Conservation (phyloP, 2,329 filamentous ascomycete genomes). For the Amphichorda felina region DNA sequence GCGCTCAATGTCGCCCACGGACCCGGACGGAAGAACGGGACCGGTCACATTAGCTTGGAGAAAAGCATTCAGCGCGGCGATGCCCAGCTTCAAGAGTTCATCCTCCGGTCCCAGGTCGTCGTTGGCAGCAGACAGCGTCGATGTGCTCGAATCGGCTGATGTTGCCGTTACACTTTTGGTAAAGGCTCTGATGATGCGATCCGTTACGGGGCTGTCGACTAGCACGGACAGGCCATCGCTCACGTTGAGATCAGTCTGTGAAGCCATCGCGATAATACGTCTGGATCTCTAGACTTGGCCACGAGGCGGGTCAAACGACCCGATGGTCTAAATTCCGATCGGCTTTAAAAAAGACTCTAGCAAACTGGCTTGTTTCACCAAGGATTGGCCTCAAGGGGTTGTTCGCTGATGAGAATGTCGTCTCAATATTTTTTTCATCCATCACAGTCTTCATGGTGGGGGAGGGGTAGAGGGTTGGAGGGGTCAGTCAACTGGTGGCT, state of each 20-base stretch:
- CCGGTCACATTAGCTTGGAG: constrained; percentile 82
- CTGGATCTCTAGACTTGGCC: neutral
- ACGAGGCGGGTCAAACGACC: neutral
- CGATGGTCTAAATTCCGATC: no score
- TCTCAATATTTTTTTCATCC: no score
- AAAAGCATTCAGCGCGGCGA: constrained; percentile 55
- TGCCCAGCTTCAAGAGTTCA: constrained; percentile 9
- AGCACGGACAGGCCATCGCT: neutral
- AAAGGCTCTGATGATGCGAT: neutral
- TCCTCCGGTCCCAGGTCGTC: neutral
- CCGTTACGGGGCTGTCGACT: neutral
- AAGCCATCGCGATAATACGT: no score
- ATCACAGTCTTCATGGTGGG: neutral
- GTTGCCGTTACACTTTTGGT: neutral
- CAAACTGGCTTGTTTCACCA: no score
- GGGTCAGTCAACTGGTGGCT: no score
- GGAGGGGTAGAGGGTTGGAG: no score
- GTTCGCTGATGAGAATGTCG: no score
- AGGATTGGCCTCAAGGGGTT: no score
- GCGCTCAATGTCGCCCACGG: constrained; percentile 14
- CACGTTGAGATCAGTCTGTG: neutral
- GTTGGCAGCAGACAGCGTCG: neutral
- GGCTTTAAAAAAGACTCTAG: no score
- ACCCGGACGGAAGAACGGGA: constrained; percentile 46
- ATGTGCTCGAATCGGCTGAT: neutral